These are phyloP conservation scores for Stenogyne calaminthoides DNA, from an alignment of 305 asterid genomes.

Conservation along the genomic window DNA sequence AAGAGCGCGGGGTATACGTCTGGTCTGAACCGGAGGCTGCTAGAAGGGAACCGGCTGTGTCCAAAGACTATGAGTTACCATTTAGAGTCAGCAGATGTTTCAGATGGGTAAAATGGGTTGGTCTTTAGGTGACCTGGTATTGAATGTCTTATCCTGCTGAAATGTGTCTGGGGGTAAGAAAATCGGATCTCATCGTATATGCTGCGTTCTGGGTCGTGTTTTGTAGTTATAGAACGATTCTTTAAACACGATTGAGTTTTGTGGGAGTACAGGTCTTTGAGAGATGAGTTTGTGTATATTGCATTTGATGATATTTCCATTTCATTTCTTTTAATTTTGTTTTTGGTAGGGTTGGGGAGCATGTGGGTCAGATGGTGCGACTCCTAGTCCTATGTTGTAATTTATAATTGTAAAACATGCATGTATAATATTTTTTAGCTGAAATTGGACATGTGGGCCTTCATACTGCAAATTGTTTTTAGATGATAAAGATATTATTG, in stretches of 20 bases:
- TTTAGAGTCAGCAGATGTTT: slow-evolving; percentile 79
- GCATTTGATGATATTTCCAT: slow-evolving; percentile 27
- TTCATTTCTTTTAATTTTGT: not conserved
- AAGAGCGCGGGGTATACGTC: slow-evolving; percentile 91
- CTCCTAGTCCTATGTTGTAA: slow-evolving; percentile 33
- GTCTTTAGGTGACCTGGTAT: slow-evolving; percentile 41
- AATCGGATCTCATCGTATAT: not conserved
- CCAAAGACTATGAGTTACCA: slow-evolving; percentile 81
- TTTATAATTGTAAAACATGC: slow-evolving; percentile 36
- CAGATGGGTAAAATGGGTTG: slow-evolving; percentile 99
- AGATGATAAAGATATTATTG: not conserved
- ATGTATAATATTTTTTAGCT: slow-evolving; percentile 34
- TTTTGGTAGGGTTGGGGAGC: slow-evolving; percentile 1
- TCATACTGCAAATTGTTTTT: not conserved
- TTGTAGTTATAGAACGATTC: slow-evolving; percentile 22
- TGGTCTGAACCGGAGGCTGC: slow-evolving; percentile 97
- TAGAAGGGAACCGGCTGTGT: slow-evolving; percentile 87
- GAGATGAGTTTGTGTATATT: slow-evolving; percentile 55
- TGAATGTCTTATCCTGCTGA: not conserved
- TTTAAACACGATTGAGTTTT: slow-evolving; percentile 32
- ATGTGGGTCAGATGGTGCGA: not conserved
- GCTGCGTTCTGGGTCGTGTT: not conserved
- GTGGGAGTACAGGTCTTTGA: slow-evolving; percentile 33
- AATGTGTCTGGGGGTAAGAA: not conserved
- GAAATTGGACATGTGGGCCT: slow-evolving; percentile 8